These are phyloP conservation scores for Bruguiera parviflora DNA, from an alignment of 345 rosid genomes.

Conservation along the genomic window DNA sequence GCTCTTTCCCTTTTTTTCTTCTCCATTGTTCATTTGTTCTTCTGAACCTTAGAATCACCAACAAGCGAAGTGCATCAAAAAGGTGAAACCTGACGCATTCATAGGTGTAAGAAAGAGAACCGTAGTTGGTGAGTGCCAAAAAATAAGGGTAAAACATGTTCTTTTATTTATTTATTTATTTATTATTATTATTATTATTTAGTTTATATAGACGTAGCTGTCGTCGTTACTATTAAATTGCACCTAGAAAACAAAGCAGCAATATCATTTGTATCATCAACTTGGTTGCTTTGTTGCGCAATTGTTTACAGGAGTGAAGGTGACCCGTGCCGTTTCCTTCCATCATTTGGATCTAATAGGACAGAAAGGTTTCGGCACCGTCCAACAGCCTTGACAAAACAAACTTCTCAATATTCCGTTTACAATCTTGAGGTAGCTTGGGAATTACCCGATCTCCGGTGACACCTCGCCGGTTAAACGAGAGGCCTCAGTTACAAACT, in stretches of 20 bases:
- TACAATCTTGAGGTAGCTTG: too few species aligned
- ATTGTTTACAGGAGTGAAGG: background rate
- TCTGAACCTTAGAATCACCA: too few species aligned
- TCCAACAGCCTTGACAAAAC: too few species aligned
- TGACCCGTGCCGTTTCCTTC: background rate
- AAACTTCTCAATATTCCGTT: too few species aligned
- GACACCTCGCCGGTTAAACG: too few species aligned
- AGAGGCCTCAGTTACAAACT: too few species aligned
- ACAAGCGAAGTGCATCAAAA: background rate
- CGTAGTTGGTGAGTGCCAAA: background rate
- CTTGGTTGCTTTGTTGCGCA: too few species aligned
- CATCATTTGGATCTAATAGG: background rate
- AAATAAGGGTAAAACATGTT: background rate
- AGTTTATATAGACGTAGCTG: background rate
- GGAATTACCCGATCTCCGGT: too few species aligned
- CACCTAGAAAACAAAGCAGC: background rate
- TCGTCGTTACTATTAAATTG: background rate
- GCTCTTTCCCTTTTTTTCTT: too few species aligned
- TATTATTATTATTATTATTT: background rate
- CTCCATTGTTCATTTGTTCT: too few species aligned
- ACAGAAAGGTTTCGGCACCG: background rate
- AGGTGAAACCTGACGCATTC: background rate
- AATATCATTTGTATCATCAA: background rate
- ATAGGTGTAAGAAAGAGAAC: background rate
- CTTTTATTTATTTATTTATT: background rate